Evolutionary conservation across 2,329 filamentous ascomycete genomes (phyloP), one percentile per base, ranked within the genome.

Genomic region (Aspergillus novofumigatus): DNA sequence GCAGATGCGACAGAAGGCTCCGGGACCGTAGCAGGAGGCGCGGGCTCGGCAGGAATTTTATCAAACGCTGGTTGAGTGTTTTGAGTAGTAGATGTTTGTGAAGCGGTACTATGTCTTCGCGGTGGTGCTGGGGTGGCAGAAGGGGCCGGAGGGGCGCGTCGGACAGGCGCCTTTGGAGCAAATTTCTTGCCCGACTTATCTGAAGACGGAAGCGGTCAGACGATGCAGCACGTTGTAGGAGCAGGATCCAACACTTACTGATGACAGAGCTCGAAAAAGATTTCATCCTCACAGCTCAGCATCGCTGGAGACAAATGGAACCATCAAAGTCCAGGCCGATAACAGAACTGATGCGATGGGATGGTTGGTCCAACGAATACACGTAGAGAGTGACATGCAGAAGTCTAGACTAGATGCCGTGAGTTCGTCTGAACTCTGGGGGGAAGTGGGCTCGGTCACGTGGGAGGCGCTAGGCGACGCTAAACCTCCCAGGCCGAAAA

Each of bases 121-220:
- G 77, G 71, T 47, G 77, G 66, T 50, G 71, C 69, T 56, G 67
- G 68, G 55, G 67, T 38, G 49, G 65, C 61, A 56, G 74, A 68
- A 56, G 70, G 66, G 57, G 77, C 71, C 55, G 77, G 75, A 61
- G 78, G 77, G 59, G 80, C 77, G 57, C 81, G 79, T 67, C 86
- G 83, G 62, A 80, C 78, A 35, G 83, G 84, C 62, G 83, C 83
- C 76, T 89, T 91, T 48, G 88, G 88, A 71, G 89, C 89, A 77
- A 91, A 90, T 75, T 90, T 89, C 76, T 89, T 89, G 73, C 87
- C 81, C 76, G 88, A 87, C 79, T 89, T 87, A 65, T 75, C 80
- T 76, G 57, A 59, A 41, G 52, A 53, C 28, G 55, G 49, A 32
- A 38, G 48, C 8, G 35, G 49, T 65, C 49, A 62, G 61, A 52